Percentiles rank a stretch among this genome's conserved stretches.
Conservation (phyloP, 2,329 filamentous ascomycete species). For the Ilyonectria mors-panacis region DNA sequence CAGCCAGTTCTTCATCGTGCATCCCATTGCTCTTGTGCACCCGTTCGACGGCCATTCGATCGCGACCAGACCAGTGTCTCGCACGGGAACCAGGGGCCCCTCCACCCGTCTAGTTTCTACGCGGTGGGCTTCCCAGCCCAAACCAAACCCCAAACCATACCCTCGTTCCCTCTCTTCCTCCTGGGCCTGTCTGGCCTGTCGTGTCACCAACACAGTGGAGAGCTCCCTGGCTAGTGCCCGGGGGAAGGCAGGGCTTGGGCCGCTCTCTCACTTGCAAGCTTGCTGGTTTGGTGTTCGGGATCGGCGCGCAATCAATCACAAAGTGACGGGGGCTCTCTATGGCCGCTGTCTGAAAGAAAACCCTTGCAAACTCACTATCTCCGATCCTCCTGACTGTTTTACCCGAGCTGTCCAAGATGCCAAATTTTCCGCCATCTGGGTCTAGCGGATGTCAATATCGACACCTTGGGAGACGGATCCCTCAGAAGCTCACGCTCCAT, state of each 20-base stretch:
- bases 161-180: conserved; percentile 16
- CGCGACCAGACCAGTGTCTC: conserved; percentile 47
- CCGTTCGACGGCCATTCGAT: conserved; percentile 15
- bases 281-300: conserved; percentile 31
- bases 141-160: conserved; percentile 31
- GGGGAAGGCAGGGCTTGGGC: conserved; percentile 1
- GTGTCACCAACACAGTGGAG: conserved; percentile 24
- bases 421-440: neutral
- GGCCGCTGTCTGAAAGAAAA: neutral
- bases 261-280: conserved; percentile 9
- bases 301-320: conserved; percentile 37
- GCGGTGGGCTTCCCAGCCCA: conserved; percentile 16
- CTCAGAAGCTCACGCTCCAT: neutral
- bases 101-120: conserved; percentile 17
- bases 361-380: conserved; percentile 8
- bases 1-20: conserved; percentile 3
- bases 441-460: neutral
- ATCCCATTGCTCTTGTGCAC: neutral
- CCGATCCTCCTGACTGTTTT: neutral
- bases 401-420: conserved; percentile 3
- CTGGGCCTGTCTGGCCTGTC: conserved; percentile 6
- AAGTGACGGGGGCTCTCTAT: conserved; percentile 6
- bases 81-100: conserved; percentile 32
- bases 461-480: neutral
- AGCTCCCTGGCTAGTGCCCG: conserved; percentile 21